Percentiles rank a stretch among this genome's conserved stretches.
Evolutionary conservation across 2,329 filamentous ascomycete species (phyloP).

Genomic region (Pyrenochaeta sp.): DNA sequence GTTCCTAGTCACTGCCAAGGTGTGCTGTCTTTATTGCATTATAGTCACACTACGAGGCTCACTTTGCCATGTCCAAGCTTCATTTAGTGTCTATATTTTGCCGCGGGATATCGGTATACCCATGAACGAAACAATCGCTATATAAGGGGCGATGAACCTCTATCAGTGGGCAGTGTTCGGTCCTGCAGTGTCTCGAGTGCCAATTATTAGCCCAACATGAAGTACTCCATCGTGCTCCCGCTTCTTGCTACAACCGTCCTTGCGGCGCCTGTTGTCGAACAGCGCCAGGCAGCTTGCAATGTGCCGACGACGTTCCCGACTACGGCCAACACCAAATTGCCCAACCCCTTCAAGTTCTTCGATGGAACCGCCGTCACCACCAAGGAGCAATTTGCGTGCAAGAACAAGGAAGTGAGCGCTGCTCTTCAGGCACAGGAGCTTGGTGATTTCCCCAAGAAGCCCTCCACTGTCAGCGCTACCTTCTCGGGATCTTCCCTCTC

Average conservation of each 20-base stretch:
- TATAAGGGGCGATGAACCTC: conserved; percentile 16
- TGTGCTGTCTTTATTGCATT: conserved; percentile 35
- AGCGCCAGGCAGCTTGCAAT: conserved; percentile 40
- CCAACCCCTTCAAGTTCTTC: conserved; percentile 50
- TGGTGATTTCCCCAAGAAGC: conserved; percentile 47
- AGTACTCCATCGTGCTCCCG: conserved; percentile 38
- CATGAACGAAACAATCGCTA: conserved; percentile 8
- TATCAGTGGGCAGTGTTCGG: conserved; percentile 7
- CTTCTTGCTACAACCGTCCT: conserved; percentile 40
- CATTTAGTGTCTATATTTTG: conserved; percentile 37
- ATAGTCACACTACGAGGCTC: conserved; percentile 34
- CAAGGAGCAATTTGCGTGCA: conserved; percentile 45
- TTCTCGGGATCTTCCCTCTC: conserved; percentile 41
- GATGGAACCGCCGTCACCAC: conserved; percentile 45
- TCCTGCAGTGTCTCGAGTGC: conserved; percentile 12
- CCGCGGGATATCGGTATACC: conserved; percentile 24
- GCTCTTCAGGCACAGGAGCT: conserved; percentile 48
- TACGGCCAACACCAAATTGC: conserved; percentile 41
- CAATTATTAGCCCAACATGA: conserved; percentile 32
- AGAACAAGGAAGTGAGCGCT: conserved; percentile 46
- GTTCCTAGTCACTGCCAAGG: conserved; percentile 27
- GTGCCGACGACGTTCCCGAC: conserved; percentile 41
- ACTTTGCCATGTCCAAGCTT: conserved; percentile 25
- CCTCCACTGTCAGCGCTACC: conserved; percentile 41
- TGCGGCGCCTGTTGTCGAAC: conserved; percentile 36